Base-by-base conservation (phyloP, 2,329 filamentous ascomycete genomes). In the Geosmithia morbida region DNA sequence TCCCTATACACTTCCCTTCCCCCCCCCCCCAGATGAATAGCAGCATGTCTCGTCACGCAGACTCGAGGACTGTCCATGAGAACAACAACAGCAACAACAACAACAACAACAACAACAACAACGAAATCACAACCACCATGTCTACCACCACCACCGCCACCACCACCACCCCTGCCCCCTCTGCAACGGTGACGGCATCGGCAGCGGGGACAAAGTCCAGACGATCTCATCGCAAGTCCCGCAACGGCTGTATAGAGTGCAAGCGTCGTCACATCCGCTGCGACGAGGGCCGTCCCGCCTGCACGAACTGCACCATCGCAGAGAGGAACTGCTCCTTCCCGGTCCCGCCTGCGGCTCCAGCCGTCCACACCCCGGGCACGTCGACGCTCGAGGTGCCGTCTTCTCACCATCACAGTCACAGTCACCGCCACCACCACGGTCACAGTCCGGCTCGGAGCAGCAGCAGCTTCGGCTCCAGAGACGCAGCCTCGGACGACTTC, bases 181-280 rank as follows among this genome's bases (percentile, higher is more conserved):
- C 22, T 7, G 41, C 51, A 47, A 47, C 41, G 46, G 50, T 48
- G 44, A 44, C 43, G 22, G 46, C 45, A 22, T 47, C 41, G 45
- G 40, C 50, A 22, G 42, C 48, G n/a, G 51, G 53, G 42, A 51
- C 53, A 51, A 63, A 65, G 51, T 56, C 59, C 14, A 59, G 64
- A 17, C 61, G 63, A 37, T 56, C 62, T 4, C 63, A 66, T 54
- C 59, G 60, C 43, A 67, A 67, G 51, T 67, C 64, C n/a, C 57
- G 64, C 18, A 65, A 63, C 45, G 64, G 65, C 29, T 67, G 65
- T 51, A 58, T 51, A 48, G 63, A 65, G 51, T 67, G 65, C 55
- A 67, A 67, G 54, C 51, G 61, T 16, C 58, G 65, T 2, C 65
- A 67, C 43, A 65, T 66, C 47, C 66, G 65, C 37, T 70, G 67